Base-by-base conservation (phyloP, 2,329 filamentous ascomycete species). In the Fusarium multiceps region DNA sequence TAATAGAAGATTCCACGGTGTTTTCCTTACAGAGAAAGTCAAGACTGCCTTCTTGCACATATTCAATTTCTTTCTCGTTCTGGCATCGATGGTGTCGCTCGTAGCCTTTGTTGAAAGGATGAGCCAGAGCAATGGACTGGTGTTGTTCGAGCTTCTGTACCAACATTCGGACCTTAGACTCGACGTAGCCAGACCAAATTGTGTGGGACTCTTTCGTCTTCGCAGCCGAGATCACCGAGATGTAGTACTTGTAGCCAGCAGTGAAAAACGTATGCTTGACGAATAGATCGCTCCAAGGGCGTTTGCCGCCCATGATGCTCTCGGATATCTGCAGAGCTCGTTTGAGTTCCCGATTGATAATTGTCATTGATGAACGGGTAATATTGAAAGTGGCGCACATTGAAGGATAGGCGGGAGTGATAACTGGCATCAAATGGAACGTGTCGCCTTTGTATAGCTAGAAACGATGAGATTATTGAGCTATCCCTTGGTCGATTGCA, bases 361-460 rank as follows among this genome's bases (percentile, higher is more conserved):
- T 89, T 9, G 88, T 84, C 83, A 94, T 93, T 3, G 94, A 97
- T 2, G 95, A 98, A 70, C 88, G 85, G 5, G 92, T 94, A 65
- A 99, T 91, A 76, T 97, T 98, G 83, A 97, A 96, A 0, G 96
- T 98, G 3, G 96, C 92, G 79, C 96, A 98, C 94, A 98, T 98
- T 51, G 94, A 97, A 4, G 96, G 96, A 78, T 98, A 98, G 2
- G 96, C 94, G 2, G 96, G 96, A 3, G 96, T 99, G 76, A 99
- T 98, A 80, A 99, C 93, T 28, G 96, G 96, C 96, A 99, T 99
- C 55, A 98, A 84, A 80, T 98, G 95, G 72, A 89, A 92, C 45
- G 88, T 88, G 79, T 98, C 96, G 57, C 89, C 88, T 65, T 89
- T 89, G 79, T 97, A 97, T 94, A 84, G 86, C 93, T 74, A 59